A percentile compares a stretch with the other conserved stretches of the same genome.
phyloP scores from a whole-genome alignment of 169 alveolate genomes.

The Cryptosporidium xiaoi region DNA sequence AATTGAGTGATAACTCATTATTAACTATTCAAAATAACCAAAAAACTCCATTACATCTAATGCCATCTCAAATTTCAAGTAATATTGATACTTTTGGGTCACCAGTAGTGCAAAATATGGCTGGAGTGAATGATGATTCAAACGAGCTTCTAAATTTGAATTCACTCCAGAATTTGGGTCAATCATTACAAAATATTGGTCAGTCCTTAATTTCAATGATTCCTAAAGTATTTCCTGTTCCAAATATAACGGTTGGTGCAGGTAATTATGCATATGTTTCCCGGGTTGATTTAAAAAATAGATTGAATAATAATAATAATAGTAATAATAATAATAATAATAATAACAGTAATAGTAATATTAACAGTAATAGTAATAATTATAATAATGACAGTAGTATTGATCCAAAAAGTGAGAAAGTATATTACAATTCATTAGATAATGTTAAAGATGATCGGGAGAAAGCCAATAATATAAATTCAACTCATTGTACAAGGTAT shows the following conservation, averaged over 20 bases:
- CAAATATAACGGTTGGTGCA: constrained; percentile 57
- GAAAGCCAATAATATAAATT: too few relatives aligned
- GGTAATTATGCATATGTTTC: constrained; percentile 36
- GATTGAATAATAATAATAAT: not conserved
- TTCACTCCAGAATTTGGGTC: constrained; percentile 33
- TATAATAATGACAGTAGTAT: not conserved
- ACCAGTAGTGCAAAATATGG: not conserved
- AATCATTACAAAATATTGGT: constrained; percentile 60
- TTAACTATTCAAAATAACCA: not conserved
- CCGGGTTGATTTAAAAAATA: constrained; percentile 1
- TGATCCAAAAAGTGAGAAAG: not conserved
- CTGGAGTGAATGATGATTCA: not conserved
- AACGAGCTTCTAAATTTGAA: constrained; percentile 11
- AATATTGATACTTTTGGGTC: not conserved
- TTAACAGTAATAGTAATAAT: not conserved
- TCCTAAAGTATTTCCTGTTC: constrained; percentile 69
- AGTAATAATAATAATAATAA: not conserved
- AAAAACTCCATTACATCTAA: constrained; percentile 14
- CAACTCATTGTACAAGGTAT: not conserved
- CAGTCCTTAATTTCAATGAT: constrained; percentile 69
- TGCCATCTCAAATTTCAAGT: constrained; percentile 8
- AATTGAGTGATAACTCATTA: not conserved
- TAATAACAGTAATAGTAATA: not conserved
- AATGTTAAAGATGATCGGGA: too few relatives aligned
- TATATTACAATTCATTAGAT: too few relatives aligned